These are phyloP conservation scores for Aphanomyces astaci DNA, from an alignment of 352 stramenopile species.

Conservation along the genomic window DNA sequence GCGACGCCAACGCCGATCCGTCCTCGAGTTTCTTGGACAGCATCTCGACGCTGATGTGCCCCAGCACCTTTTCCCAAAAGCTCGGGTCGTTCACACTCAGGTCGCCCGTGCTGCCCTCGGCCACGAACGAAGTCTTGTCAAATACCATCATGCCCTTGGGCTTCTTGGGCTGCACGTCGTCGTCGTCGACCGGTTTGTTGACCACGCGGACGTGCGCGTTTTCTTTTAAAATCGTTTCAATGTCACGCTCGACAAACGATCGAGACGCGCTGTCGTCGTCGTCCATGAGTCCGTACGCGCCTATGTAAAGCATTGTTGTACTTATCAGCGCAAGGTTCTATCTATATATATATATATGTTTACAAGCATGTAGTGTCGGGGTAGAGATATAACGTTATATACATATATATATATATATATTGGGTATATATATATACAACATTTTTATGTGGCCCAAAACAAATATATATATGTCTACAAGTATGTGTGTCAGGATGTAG, in stretches of 20 bases:
- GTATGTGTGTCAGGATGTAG: too few species aligned
- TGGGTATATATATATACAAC: too few species aligned
- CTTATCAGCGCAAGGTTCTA: too few species aligned
- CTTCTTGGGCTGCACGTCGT: slow-evolving; percentile 36
- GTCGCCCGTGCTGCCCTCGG: slow-evolving; percentile 83
- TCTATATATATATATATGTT: too few species aligned
- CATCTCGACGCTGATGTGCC: slow-evolving; percentile 81
- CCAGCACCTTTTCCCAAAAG: slow-evolving; percentile 93
- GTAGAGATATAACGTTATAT: too few species aligned
- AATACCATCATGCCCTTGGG: slow-evolving; percentile 59
- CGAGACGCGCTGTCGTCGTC: slow-evolving; percentile 92
- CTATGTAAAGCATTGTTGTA: too few species aligned
- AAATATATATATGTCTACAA: too few species aligned
- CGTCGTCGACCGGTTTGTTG: slow-evolving; percentile 19
- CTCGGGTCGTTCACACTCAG: slow-evolving; percentile 94
- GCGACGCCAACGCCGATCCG: slow-evolving; percentile 64
- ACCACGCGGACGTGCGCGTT: slow-evolving; percentile 74
- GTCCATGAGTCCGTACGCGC: slow-evolving; percentile 97
- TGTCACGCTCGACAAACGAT: slow-evolving; percentile 93
- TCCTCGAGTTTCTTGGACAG: slow-evolving; percentile 82
- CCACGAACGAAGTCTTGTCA: slow-evolving; percentile 87
- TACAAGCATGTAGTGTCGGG: too few species aligned
- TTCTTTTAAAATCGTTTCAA: slow-evolving; percentile 93
- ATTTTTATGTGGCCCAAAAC: too few species aligned
- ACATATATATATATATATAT: too few species aligned